Percentiles rank a stretch among this genome's conserved stretches.
Evolutionary conservation across 2,329 filamentous ascomycete genomes (phyloP).

Genomic region (Hortaea werneckii): DNA sequence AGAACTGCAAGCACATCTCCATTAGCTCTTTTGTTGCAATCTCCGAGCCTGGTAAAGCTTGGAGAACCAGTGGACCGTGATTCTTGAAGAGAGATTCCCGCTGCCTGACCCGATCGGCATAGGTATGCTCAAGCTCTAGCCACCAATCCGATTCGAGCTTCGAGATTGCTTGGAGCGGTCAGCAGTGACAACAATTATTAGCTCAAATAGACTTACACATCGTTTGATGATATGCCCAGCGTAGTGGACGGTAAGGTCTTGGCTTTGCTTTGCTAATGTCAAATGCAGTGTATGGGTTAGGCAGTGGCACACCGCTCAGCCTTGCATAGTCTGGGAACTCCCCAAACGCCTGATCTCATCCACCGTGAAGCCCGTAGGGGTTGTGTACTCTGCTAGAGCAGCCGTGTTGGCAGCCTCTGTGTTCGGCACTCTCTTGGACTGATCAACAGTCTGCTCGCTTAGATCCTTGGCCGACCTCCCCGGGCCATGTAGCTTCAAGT

Average conservation of each 20-base stretch:
- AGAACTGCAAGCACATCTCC: slow-evolving; percentile 74
- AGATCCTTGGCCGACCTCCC: slow-evolving; percentile 19
- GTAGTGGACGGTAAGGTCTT: slow-evolving; percentile 68
- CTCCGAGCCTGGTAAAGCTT: slow-evolving; percentile 62
- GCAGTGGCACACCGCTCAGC: slow-evolving; percentile 64
- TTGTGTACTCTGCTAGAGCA: slow-evolving; percentile 22
- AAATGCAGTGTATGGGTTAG: slow-evolving; percentile 53
- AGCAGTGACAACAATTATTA: not conserved
- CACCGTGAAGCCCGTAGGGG: slow-evolving; percentile 59
- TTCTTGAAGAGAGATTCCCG: slow-evolving; percentile 54
- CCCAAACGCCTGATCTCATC: slow-evolving; percentile 61
- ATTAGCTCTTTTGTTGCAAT: slow-evolving; percentile 75
- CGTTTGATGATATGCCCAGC: slow-evolving; percentile 81
- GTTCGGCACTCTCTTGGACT: slow-evolving; percentile 14
- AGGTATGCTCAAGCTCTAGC: slow-evolving; percentile 75
- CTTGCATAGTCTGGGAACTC: slow-evolving; percentile 70
- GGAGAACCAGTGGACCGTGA: slow-evolving; percentile 55
- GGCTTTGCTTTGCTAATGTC: slow-evolving; percentile 57
- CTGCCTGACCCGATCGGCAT: slow-evolving; percentile 56
- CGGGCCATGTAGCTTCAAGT: slow-evolving; percentile 21
- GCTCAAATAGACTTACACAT: slow-evolving; percentile 57
- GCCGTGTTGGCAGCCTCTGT: slow-evolving; percentile 13
- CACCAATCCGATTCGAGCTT: slow-evolving; percentile 78
- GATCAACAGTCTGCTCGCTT: slow-evolving; percentile 12
- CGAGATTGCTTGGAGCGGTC: slow-evolving; percentile 49